Conservation (phyloP, 208 protist genomes). For the Entamoeba nuttalli region DNA sequence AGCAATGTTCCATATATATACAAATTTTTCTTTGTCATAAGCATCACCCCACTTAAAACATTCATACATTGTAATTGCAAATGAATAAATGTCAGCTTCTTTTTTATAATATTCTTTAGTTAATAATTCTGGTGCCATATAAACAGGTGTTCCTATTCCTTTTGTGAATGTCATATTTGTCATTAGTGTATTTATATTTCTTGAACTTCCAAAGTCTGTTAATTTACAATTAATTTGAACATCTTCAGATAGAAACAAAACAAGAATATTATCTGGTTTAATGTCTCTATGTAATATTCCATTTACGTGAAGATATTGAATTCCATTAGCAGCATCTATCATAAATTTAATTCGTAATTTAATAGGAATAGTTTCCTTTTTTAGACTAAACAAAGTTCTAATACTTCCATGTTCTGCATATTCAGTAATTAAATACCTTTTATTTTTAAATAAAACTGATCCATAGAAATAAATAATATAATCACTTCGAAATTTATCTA, state of each 20-base stretch:
- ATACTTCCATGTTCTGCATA: background rate
- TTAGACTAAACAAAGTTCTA: background rate
- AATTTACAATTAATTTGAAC: background rate
- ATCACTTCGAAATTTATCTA: background rate
- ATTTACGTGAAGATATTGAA: background rate
- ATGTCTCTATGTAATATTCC: background rate
- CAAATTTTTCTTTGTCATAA: background rate
- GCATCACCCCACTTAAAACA: background rate
- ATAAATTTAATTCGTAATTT: background rate
- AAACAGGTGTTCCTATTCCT: background rate
- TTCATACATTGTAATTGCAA: background rate
- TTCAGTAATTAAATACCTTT: background rate
- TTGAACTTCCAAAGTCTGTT: background rate
- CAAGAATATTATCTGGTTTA: background rate
- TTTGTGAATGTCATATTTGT: background rate
- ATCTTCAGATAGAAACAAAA: background rate
- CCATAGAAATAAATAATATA: background rate
- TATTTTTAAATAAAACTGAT: background rate
- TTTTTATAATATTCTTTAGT: background rate
- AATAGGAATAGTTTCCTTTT: background rate
- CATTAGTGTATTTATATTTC: background rate
- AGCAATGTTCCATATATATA: background rate
- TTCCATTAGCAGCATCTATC: background rate
- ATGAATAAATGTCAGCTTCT: background rate
- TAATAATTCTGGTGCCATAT: background rate